phyloP scores from a whole-genome alignment of 306 rosid species.

The Prunus dulcis region DNA sequence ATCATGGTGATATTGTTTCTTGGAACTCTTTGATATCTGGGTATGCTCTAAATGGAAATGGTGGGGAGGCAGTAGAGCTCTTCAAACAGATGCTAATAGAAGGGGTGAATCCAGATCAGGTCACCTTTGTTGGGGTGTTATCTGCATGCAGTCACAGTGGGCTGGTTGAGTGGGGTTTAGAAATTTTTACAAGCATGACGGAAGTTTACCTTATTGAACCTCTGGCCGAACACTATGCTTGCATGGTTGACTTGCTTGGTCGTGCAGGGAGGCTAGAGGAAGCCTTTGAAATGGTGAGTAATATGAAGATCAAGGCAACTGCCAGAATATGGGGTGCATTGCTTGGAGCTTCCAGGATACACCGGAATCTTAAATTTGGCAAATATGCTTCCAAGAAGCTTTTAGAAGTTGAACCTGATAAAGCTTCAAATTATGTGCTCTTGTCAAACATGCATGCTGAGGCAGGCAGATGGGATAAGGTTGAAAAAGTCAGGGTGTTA shows the following conservation, averaged over 20 bases:
- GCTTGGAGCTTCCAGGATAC: conserved; percentile 63
- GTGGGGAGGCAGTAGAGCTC: conserved; percentile 51
- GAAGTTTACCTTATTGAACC: conserved; percentile 57
- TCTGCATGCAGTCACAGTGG: conserved; percentile 85
- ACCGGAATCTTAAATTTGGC: conserved; percentile 51
- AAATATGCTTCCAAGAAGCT: conserved; percentile 54
- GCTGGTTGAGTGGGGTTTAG: conserved; percentile 47
- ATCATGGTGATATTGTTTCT: conserved; percentile 53
- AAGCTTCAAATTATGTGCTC: conserved; percentile 65
- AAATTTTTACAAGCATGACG: conserved; percentile 54
- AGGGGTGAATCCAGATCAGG: conserved; percentile 51
- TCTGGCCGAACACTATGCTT: conserved; percentile 63
- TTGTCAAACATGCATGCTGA: conserved; percentile 81
- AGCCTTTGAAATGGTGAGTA: conserved; percentile 51
- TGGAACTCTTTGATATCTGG: conserved; percentile 85
- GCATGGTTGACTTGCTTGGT: conserved; percentile 75
- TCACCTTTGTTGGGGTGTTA: conserved; percentile 64
- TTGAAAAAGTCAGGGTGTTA: conserved; percentile 57
- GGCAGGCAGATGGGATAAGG: conserved; percentile 69
- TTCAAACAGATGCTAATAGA: conserved; percentile 53
- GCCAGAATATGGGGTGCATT: conserved; percentile 78
- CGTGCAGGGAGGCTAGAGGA: conserved; percentile 74
- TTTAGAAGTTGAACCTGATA: conserved; percentile 64
- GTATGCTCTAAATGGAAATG: conserved; percentile 66
- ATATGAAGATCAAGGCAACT: conserved; percentile 54